Conservation (phyloP, 345 rosid genomes). For the Citropsis articulata region DNA sequence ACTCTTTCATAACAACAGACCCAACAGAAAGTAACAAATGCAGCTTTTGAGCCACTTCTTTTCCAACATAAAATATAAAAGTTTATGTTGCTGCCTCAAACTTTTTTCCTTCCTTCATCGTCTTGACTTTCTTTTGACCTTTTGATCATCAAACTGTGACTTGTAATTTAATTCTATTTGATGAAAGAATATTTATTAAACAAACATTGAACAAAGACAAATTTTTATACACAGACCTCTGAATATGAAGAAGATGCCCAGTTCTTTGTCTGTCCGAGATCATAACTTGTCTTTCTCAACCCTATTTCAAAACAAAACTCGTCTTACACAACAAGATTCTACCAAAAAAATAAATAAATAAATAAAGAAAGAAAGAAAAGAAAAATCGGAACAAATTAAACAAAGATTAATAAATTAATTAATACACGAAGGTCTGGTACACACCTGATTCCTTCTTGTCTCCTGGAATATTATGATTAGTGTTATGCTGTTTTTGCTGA, state of each 20-base stretch:
- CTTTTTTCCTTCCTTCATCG: not conserved
- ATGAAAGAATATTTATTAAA: not conserved
- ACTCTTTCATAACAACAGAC: conserved; percentile 16
- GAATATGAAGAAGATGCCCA: conserved; percentile 27
- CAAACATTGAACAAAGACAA: conserved; percentile 13
- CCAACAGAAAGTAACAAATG: conserved; percentile 29
- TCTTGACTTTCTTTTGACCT: conserved; percentile 20
- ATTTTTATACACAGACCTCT: conserved; percentile 32
- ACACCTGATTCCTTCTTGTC: conserved; percentile 32
- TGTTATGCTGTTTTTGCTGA: conserved; percentile 21
- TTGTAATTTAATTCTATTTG: not conserved
- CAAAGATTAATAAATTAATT: not conserved
- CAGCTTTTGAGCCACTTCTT: conserved; percentile 30
- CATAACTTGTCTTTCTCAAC: conserved; percentile 26
- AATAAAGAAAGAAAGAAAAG: too few relatives aligned
- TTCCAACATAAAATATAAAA: conserved; percentile 29
- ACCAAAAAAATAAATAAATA: not conserved
- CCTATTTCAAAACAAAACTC: conserved; percentile 16
- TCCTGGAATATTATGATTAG: not conserved
- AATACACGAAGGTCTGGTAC: not conserved
- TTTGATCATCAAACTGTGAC: conserved; percentile 11
- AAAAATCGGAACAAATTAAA: not conserved
- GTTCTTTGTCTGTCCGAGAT: conserved; percentile 40
- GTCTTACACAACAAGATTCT: not conserved
- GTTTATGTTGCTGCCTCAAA: not conserved